Base-by-base conservation (phyloP, 805 yeast genomes). In the Danielozyma ontarioensis region DNA sequence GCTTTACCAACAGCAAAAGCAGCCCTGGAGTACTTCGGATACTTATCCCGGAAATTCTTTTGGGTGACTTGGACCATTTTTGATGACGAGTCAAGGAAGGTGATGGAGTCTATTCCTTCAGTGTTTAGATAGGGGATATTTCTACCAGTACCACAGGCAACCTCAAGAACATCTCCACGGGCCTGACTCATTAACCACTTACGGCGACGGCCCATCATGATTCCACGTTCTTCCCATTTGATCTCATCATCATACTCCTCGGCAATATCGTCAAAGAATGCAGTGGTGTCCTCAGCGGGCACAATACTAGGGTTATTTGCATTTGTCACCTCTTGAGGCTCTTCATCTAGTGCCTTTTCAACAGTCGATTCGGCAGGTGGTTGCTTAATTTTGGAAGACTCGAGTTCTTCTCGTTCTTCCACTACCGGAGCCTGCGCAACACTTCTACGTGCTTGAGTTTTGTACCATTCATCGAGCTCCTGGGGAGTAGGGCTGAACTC, bases 81-180 rank as follows among this genome's bases (percentile, higher is more conserved):
- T 28, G 68, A 55, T 0, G 97, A 83, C 1, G 96, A 74, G 55
- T 93, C 98, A 30, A 89, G 59, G 46, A 84, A 86, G 0, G 97
- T 90, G 25, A 86, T 73, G 0, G 96, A 83, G 30, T 72, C 69
- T 19, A 90, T 62, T 17, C 64, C 53, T 2, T 73, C 68, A 14
- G 79, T 73, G 33, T 80, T 72, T 45, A 87, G 59, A 53, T 81
- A 89, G 30, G 81, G 79, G 36, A 90, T 73, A 53, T 93, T 93
- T 57, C 97, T 73, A 5, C 98, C 97, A 0, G 98, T 93, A 37
- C 98, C 98, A 52, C 95, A 85, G 0, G 97, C 82, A 8, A 90
- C 93, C 57, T 93, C 98, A 36, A 93, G 63, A 2, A 88, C 96
- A 53, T 93, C 96, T 15, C 98, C 98, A 37, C 68, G 63, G 31